Evolutionary conservation across 345 rosid species (phyloP).

Genomic region (Triadica sebifera): DNA sequence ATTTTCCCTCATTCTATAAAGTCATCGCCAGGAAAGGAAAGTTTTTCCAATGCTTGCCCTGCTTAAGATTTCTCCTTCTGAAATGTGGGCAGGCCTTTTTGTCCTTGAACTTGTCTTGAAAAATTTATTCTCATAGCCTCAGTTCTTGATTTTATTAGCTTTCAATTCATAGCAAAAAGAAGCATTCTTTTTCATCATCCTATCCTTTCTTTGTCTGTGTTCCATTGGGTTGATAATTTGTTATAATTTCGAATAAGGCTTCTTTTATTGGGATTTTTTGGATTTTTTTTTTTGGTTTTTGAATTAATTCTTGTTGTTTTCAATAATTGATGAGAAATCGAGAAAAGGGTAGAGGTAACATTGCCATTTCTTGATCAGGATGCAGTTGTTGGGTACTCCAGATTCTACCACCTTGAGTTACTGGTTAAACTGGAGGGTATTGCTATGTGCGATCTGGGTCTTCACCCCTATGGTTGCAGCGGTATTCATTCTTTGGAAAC

Average conservation of each 20-base stretch:
- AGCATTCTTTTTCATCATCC: neutral
- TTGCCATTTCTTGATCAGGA: constrained; percentile 31
- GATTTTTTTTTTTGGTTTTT: too few relatives aligned
- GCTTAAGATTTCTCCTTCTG: neutral
- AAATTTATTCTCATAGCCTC: too few relatives aligned
- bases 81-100: neutral
- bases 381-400: constrained; percentile 23
- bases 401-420: constrained; percentile 44
- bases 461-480: constrained; percentile 39
- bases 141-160: neutral
- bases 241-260: neutral
- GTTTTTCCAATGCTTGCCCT: neutral
- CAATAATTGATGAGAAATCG: neutral
- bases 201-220: neutral
- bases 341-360: neutral
- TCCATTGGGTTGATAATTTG: neutral
- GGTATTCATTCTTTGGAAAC: constrained; percentile 44
- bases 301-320: too few relatives aligned
- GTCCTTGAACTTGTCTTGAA: too few relatives aligned
- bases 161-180: neutral
- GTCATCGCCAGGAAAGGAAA: neutral
- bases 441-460: constrained; percentile 61
- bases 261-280: neutral
- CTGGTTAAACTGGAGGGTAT: constrained; percentile 73
- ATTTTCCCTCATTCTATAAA: neutral